phyloP scores from a whole-genome alignment of 2,329 filamentous ascomycete genomes.

The Aspergillus sp. region DNA sequence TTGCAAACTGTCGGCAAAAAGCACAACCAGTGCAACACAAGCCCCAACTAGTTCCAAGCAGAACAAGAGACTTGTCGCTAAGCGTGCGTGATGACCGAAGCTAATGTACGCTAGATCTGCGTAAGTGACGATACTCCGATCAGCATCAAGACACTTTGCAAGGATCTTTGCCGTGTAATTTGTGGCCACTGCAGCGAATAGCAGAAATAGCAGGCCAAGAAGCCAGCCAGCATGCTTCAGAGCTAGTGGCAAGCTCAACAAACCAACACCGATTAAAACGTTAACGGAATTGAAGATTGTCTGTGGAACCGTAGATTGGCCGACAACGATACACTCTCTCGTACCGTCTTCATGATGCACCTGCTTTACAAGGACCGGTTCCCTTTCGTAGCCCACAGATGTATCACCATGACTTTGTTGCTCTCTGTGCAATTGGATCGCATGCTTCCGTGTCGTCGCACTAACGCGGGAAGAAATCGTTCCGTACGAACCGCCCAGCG shows the following conservation, averaged over 20 bases:
- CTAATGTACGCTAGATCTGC: conserved; percentile 90
- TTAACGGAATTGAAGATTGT: conserved; percentile 97
- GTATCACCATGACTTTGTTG: conserved; percentile 49
- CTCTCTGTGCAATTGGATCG: conserved; percentile 56
- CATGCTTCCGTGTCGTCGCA: conserved; percentile 58
- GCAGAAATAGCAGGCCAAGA: conserved; percentile 73
- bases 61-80: conserved; percentile 83
- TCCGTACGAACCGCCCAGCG: conserved; percentile 64
- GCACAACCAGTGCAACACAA: conserved; percentile 83
- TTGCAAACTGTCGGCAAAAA: conserved; percentile 89
- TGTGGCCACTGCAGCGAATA: conserved; percentile 73
- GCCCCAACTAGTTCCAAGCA: conserved; percentile 83
- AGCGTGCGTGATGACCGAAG: conserved; percentile 77
- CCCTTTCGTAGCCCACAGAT: conserved; percentile 60
- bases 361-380: conserved; percentile 83
- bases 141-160: conserved; percentile 84
- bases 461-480: conserved; percentile 60
- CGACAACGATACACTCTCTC: conserved; percentile 79
- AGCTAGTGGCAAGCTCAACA: conserved; percentile 85
- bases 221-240: conserved; percentile 88
- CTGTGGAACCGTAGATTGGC: conserved; percentile 92
- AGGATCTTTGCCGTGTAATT: conserved; percentile 83
- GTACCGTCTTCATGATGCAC: conserved; percentile 82
- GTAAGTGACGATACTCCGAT: conserved; percentile 85
- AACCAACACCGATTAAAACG: conserved; percentile 83